These are phyloP conservation scores for Coemansia sp. DNA, from an alignment of 192 early-diverging fungal species.

Conservation along the genomic window DNA sequence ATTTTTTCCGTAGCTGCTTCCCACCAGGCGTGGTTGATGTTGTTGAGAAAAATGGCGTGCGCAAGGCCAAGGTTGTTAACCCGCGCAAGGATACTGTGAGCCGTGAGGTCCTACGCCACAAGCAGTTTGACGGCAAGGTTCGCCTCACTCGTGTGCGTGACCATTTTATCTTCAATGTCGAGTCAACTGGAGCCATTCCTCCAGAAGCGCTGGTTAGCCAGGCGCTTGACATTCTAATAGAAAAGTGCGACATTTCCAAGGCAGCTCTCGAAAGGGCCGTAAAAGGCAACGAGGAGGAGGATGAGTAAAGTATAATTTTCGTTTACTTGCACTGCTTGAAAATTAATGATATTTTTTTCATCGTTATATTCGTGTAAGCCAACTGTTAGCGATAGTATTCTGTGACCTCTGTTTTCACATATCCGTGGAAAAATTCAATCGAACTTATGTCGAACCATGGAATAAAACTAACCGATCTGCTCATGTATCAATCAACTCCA, in stretches of 20 bases:
- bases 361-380: too few species aligned
- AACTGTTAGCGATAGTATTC: too few species aligned
- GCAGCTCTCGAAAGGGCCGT: constrained; percentile 52
- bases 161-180: constrained; percentile 97
- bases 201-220: constrained; percentile 76
- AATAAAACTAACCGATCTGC: too few species aligned
- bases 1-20: constrained; percentile 85
- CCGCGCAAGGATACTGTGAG: constrained; percentile 94
- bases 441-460: too few species aligned
- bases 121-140: constrained; percentile 90
- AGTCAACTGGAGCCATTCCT: constrained; percentile 79
- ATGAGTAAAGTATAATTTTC: constrained; percentile 15
- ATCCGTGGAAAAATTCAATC: too few species aligned
- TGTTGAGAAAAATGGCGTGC: constrained; percentile 63
- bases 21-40: constrained; percentile 83
- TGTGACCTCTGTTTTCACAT: too few species aligned
- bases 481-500: neutral
- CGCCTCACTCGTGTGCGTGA: constrained; percentile 86
- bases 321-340: too few species aligned
- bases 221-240: constrained; percentile 75
- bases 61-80: constrained; percentile 80
- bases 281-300: constrained; percentile 22
- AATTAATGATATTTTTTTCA: too few species aligned
- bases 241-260: constrained; percentile 77
- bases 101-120: constrained; percentile 89